A percentile compares a stretch with the other conserved stretches of the same genome.
phyloP scores from a whole-genome alignment of 2,329 filamentous ascomycete species.

The Talaromyces verruculosus region DNA sequence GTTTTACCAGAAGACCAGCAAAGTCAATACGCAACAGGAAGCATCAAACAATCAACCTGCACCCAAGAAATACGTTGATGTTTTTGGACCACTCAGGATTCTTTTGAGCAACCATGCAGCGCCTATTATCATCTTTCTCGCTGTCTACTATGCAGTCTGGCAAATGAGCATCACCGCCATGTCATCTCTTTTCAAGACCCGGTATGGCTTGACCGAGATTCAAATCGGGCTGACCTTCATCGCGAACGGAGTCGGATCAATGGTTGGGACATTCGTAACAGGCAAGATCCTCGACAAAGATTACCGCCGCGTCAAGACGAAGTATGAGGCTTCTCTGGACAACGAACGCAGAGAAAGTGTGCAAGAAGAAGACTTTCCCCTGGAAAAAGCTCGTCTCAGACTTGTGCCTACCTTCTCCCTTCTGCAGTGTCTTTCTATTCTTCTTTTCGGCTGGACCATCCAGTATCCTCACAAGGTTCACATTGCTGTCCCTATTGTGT shows the following conservation, averaged over 20 bases:
- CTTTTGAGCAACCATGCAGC: conserved; percentile 47
- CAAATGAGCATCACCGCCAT: conserved; percentile 58
- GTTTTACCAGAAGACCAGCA: conserved; percentile 23
- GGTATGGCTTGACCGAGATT: conserved; percentile 47
- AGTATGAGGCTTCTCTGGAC: conserved; percentile 25
- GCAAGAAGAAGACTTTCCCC: conserved; percentile 41
- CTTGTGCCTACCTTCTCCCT: conserved; percentile 49
- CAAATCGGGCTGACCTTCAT: conserved; percentile 56
- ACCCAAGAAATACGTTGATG: conserved; percentile 43
- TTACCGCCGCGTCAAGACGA: conserved; percentile 47
- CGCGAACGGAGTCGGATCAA: conserved; percentile 56
- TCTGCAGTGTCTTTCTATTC: conserved; percentile 49
- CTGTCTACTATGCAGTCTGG: conserved; percentile 55
- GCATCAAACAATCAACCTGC: conserved; percentile 8
- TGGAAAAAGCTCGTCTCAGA: conserved; percentile 55
- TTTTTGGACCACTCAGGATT: conserved; percentile 51
- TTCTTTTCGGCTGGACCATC: conserved; percentile 57
- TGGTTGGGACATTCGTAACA: conserved; percentile 53
- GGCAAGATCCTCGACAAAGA: conserved; percentile 56
- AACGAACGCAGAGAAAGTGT: background rate
- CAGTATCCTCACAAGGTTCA: conserved; percentile 45
- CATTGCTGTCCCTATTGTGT: conserved; percentile 52
- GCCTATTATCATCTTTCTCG: conserved; percentile 50
- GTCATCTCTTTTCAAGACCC: conserved; percentile 49
- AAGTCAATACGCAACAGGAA: background rate